Evolutionary conservation across 345 rosid genomes (phyloP), one percentile per base, ranked within the genome.

Genomic region (Citrus trifoliata): DNA sequence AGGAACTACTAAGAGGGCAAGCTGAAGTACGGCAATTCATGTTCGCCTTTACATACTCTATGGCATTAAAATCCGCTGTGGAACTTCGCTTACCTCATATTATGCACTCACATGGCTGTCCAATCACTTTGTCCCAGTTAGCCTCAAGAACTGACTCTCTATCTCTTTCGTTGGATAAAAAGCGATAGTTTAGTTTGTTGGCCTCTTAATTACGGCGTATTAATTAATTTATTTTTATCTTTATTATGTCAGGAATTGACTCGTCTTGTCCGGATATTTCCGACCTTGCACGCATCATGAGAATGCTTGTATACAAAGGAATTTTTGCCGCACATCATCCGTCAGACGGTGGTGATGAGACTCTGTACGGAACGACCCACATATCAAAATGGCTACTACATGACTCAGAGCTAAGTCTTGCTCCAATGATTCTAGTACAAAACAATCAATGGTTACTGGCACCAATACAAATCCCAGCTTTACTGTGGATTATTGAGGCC

Each of bases 1-100:
- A 81, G 28, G 83, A 70, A 30, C 40, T 65, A 40, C 53, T 76
- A 0, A 67, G 71, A 55, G 76, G 65, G 30, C 76, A 72, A 56
- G 63, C 48, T 32, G 59, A 70, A 21, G 28, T 70, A 72, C 78
- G 77, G 84, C 75, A 24, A 3, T 18, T 27, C 80, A 58, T 77
- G 82, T 83, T 82, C 22, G 58, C 77, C n/a, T 87, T 80, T 74
- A 83, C 67, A 4, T 83, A 87, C 65, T 80, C 88, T 10, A 80
- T 85, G 87, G 88, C 83, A 0, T 76, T 85, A 10, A 88, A 81
- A 35, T 84, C 80, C 3, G 48, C 48, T 2, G 48, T 40, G 48
- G 48, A 40, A 2, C 48, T 40, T 40, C 48, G 48, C 14, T 40
- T 40, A 10, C 14, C 48, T 10, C 14, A 40, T 40, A 40, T 10